Evolutionary conservation across 441 rosid genomes (phyloP), one percentile per base, ranked within the genome.

Genomic region (Populus trichocarpa): DNA sequence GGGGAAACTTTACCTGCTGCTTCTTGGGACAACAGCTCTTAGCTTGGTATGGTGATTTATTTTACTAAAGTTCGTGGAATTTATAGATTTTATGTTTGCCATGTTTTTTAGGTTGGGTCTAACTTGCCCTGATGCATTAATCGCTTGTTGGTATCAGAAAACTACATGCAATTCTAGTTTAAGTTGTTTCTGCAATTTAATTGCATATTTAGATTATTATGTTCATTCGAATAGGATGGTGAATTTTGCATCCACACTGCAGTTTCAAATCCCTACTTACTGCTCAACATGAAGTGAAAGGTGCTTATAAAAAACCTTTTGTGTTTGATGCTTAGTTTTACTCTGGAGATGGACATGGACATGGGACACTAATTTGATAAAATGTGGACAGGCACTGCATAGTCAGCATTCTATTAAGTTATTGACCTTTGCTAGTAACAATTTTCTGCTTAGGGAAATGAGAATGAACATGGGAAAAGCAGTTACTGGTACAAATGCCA

Each of bases 1-100:
- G 98, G 94, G 97, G 73, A 95, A 93, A 81, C 77, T 95, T 74
- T 95, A 95, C 84, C 89, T 93, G 22, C 89, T 93, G 80, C 98
- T 95, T 82, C 91, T 95, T 66, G 99, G 99, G 57, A 95, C 99
- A 76, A 95, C 98, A 35, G 99, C 98, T 80, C 86, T 95, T 75
- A 93, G 98, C 82, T 79, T 95, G 92, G 99, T 95, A 95, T 26
- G 88, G 23, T 8, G 18, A 70, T 65, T 70, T n/a, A 8, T 64
- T 59, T 18, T 11, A 72, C 26, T 14, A 35, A 12, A 7, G 3
- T 9, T 53, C 14, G 61, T 32, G 3, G 35, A 6, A 0, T 71
- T 76, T 76, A 59, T 25, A 64, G 32, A 22, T 83, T 28, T 59
- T 20, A 22, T 50, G 26, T 11, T 46, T 64, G n/a, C 33, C 12